Evolutionary conservation across 2,329 filamentous ascomycete genomes (phyloP), one percentile per base, ranked within the genome.

Genomic region (Curvularia verruculosa): DNA sequence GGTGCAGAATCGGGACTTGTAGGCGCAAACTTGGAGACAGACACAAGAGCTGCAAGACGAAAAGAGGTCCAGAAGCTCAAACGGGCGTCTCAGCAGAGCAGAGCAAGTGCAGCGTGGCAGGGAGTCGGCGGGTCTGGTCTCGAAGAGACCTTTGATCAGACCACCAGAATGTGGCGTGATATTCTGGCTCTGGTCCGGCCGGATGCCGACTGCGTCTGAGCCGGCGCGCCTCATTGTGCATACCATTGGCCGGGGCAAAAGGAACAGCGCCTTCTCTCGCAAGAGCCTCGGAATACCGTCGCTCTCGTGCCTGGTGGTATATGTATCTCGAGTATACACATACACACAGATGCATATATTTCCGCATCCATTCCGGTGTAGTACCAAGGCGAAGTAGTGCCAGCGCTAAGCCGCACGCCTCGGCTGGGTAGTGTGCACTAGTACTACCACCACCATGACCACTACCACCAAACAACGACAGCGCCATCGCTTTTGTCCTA

Each of bases 161-260:
- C 72, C 72, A 74, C 70, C 60, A 53, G 51, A 36, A 39, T 55
- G 69, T 74, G 72, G 72, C 70, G 71, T 74, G 72, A 74, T 58
- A 67, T 70, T 66, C 29, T 63, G 40, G 46, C 53, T 49, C 43
- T 28, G 54, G 18, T 53, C 60, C 63, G 56, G n/a, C 54, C 39
- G 55, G 53, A 39, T 56, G 31, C 59, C 54, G 54, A 44, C 51
- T 52, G 40, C 54, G 40, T 52, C 55, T 48, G 50, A 41, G 21
- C 51, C 29, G 49, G 46, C 46, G 44, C 39, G 28, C 41, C 36
- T 26, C 26, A 26, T 26, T 36, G 49, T 44, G 44, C 53, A 19
- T 23, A 31, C 41, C 19, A 23, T 8, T 46, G 19, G 10, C 15
- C 28, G 21, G 34, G n/a, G 28, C 24, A 43, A 39, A 56, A 36